Conservation (phyloP, 1,284 basidiomycete species). For the Neonothopanus nambi region DNA sequence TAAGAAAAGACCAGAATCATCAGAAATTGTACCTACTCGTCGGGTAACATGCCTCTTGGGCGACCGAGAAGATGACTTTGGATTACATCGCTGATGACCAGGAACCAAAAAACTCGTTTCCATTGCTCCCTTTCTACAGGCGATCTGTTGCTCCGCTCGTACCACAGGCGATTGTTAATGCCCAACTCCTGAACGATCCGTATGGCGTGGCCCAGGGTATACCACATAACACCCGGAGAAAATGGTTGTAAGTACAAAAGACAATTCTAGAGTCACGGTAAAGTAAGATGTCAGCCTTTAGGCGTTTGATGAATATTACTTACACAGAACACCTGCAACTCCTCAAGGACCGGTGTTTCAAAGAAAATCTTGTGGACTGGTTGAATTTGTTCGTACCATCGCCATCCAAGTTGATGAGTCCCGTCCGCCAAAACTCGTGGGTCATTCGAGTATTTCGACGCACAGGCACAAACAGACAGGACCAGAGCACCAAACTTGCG, state of each 20-base stretch:
- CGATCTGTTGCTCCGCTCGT: background rate
- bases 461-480: slow-evolving; percentile 45
- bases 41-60: slow-evolving; percentile 63
- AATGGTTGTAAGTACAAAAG: too few species aligned
- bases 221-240: background rate
- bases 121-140: slow-evolving; percentile 2
- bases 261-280: too few species aligned
- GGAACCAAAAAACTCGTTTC: slow-evolving; percentile 7
- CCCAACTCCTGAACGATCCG: slow-evolving; percentile 4
- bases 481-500: slow-evolving; percentile 44
- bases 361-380: too few species aligned
- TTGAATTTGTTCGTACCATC: slow-evolving; percentile 8
- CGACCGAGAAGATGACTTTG: slow-evolving; percentile 3
- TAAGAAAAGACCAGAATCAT: too few species aligned
- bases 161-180: background rate
- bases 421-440: slow-evolving; percentile 4
- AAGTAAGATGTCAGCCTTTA: too few species aligned
- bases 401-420: background rate
- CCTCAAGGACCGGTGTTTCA: too few species aligned
- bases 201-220: slow-evolving; percentile 1
- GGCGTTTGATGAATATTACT: too few species aligned
- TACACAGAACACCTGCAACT: too few species aligned
- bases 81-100: slow-evolving; percentile 1
- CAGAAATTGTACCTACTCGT: slow-evolving; percentile 48
- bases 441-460: slow-evolving; percentile 1